Conservation (phyloP, 306 rosid genomes). For the Lithocarpus polystachyus region DNA sequence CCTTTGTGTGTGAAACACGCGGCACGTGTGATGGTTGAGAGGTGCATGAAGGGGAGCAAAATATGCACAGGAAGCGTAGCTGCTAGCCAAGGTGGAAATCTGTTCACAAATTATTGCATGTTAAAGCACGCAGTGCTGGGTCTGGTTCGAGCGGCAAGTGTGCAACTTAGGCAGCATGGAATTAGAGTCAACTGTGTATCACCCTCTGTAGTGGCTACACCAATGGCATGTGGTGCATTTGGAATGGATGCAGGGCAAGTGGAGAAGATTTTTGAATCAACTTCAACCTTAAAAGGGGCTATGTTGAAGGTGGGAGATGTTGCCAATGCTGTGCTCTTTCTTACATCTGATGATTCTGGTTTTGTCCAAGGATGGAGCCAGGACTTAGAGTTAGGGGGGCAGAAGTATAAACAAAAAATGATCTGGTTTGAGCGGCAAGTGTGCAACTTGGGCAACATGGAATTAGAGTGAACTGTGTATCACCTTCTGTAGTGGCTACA, state of each 20-base stretch:
- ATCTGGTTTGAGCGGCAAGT: constrained; percentile 38
- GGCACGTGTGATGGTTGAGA: constrained; percentile 47
- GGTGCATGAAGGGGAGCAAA: constrained; percentile 38
- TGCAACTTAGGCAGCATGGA: constrained; percentile 39
- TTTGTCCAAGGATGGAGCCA: too few relatives aligned
- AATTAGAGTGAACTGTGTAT: constrained; percentile 51
- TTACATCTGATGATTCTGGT: constrained; percentile 28
- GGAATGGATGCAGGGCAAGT: constrained; percentile 7
- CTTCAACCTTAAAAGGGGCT: constrained; percentile 33
- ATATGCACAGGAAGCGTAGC: constrained; percentile 42
- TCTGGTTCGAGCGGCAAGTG: constrained; percentile 36
- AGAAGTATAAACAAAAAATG: too few relatives aligned
- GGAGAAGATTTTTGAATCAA: background rate
- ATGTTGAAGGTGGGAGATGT: constrained; percentile 27
- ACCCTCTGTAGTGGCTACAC: constrained; percentile 39
- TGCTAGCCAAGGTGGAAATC: background rate
- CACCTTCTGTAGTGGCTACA: constrained; percentile 41
- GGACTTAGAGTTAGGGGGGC: too few relatives aligned
- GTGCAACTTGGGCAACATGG: constrained; percentile 40
- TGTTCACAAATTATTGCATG: constrained; percentile 27
- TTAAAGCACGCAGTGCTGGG: constrained; percentile 56
- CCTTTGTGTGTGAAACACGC: constrained; percentile 46
- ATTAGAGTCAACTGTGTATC: constrained; percentile 55
- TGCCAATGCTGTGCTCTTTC: constrained; percentile 45
- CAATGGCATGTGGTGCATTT: background rate